Evolutionary conservation across 306 rosid genomes (phyloP), one percentile per base, ranked within the genome.

Genomic region (Vicia faba): DNA sequence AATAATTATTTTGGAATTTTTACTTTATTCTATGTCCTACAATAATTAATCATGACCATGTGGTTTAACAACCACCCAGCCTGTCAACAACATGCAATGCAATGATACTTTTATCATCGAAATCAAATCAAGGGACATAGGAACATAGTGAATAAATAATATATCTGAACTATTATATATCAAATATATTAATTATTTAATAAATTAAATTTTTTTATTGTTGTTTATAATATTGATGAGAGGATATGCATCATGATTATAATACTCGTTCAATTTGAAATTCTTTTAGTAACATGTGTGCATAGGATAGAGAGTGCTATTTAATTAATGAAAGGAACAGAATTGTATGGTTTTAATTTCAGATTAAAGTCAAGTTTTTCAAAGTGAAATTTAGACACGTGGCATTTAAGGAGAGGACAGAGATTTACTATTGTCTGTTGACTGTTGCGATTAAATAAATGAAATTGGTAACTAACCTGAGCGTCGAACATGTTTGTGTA

Each of bases 401-500:
- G 63, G 54, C 54, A 55, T 14, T 16, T 38, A 56, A 10, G 44
- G 40, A 63, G 41, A 23, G 11, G 15, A 55, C 41, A 2, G 14
- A 36, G 11, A n/a, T 14, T 54, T 26, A 69, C 66, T 2, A 1
- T 61, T 39, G 51, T 61, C 35, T 35, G 50, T 61, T 61, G 67
- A 61, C 67, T 61, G 1, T 48, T 12, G 6, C 7, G 7, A 45
- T 48, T 23, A 41, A 56, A 55, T 1, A 25, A 35, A 35, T 0
- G 13, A 33, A 39, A 11, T 18, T 40, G 1, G n/a, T 8, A 63
- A 75, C 86, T 59, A 9, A 93, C 99, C 95, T 93, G 97, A 35
- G 99, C 97, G 20, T 93, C 96, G 71, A 93, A 93, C 99, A 93
- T 90, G 74, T 93, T 93, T 64, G 82, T 80, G 81, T 93, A 93